Base-by-base conservation (phyloP, 2,329 filamentous ascomycete species). In the Geosmithia flava region DNA sequence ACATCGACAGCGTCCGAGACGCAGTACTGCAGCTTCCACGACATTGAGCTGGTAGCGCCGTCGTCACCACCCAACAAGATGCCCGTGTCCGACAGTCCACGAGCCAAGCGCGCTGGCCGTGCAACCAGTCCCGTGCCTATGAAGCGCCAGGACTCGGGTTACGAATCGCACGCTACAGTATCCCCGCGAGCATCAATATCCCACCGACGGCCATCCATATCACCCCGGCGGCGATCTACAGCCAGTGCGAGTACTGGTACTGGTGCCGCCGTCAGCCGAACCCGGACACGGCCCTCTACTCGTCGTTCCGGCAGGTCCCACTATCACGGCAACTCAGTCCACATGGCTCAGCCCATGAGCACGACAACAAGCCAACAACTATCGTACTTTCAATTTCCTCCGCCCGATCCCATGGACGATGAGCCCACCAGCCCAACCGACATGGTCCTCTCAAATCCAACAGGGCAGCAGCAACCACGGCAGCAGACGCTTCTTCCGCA, bases 81-180 rank as follows among this genome's bases (percentile, higher is more conserved):
- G 42, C 7, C 20, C 17, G 20, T 13, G 19, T 20, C 42, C 20
- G 17, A 7, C 17, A 44, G 23, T 27, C 23, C 20, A 17, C 19
- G 17, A 20, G 42, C 8, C n/a, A 42, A 53, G 48, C 37, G 46
- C 53, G 19, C 51, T 55, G 39, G 50, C 49, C 39, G 48, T 48
- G 8, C 47, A 54, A 54, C 65, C 64, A 1, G 56, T 59, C 13
- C 58, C 65, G 0, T 54, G 58, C 45, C 65, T 48, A 77, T 79
- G 66, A 68, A 69, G 46, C 69, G 76, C 15, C 74, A 78, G 51
- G 76, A 80, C 56, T 80, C 76, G 0, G 76, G 76, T 33, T 80
- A 80, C 54, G 75, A 75, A 55, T 79, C 76, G 3, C 66, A 69
- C 44, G 60, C 62, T 8, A 60, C 62, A 7, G 54, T 58, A 17